Conservation (phyloP, 2,329 filamentous ascomycete genomes). For the Juglanconis juglandina region DNA sequence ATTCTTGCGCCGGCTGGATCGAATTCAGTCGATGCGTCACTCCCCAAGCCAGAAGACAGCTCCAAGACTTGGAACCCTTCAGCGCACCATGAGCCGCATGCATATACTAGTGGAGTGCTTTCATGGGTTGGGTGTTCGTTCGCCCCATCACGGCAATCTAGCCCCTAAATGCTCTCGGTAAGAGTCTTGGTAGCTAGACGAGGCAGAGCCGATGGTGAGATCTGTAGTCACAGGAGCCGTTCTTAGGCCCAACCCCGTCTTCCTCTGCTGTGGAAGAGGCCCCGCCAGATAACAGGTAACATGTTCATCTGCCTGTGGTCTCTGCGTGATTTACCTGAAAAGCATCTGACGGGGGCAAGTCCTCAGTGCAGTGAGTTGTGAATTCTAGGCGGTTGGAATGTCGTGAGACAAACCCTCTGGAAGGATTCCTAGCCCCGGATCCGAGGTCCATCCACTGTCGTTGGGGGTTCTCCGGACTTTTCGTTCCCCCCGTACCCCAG, state of each 20-base stretch:
- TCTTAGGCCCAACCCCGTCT: too few relatives aligned
- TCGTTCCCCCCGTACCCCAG: too few relatives aligned
- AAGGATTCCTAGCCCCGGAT: not conserved
- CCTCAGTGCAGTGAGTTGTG: not conserved
- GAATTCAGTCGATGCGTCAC: not conserved
- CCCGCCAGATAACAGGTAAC: not conserved
- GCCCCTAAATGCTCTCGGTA: too few relatives aligned
- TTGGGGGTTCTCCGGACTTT: not conserved
- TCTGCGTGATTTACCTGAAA: not conserved
- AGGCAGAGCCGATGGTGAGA: too few relatives aligned
- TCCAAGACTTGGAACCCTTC: not conserved
- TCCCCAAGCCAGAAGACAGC: not conserved
- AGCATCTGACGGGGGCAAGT: not conserved
- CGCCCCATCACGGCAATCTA: too few relatives aligned
- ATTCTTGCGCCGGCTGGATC: not conserved
- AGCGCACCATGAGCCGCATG: too few relatives aligned
- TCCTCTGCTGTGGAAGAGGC: too few relatives aligned
- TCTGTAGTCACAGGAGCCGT: too few relatives aligned
- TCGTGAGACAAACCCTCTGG: not conserved
- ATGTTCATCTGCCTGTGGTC: too few relatives aligned
- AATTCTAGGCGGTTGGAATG: not conserved
- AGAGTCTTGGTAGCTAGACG: too few relatives aligned
- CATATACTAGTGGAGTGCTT: too few relatives aligned
- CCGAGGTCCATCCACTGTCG: not conserved
- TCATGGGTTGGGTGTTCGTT: too few relatives aligned